Base-by-base conservation (phyloP, 2,329 filamentous ascomycete species). In the Fusarium nelsonii region DNA sequence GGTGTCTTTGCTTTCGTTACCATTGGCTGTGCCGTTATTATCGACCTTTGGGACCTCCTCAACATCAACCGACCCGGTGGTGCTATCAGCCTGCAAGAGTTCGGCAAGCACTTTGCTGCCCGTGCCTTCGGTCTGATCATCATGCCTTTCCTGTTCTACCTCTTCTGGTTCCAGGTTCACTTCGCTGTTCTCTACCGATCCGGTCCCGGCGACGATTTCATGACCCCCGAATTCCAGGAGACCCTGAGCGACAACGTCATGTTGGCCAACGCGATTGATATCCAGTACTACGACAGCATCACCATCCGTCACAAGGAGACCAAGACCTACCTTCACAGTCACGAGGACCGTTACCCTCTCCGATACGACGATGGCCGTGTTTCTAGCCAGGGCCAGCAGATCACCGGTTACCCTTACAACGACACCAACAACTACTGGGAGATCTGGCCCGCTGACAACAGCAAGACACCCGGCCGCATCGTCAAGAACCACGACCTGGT, bases 151-250 rank as follows among this genome's bases (percentile, higher is more conserved):
- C 85, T 98, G 76, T 97, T 99, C 82, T 99, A 99, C 81, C 88
- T 99, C 46, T 98, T 99, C 86, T 99, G 96, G 96, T 99, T 99
- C 90, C 96, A 99, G 85, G 94, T 99, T 32, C 96, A 99, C 83
- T 99, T 99, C 80, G 87, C 93, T 44, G 93, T 99, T 74, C 86
- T 99, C 67, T 91, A 84, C 71, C 88, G 91, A 63, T 98, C 96
- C 53, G 96, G 96, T 36, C 95, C 96, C 44, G 96, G 96, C 55
- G 96, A 99, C 77, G 95, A 98, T 76, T 99, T 99, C 83, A 99
- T 99, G 96, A 94, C 92, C 6, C 96, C 96, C 2, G 93, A 96
- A 76, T 99, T 99, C 84, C 96, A 99, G 83, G 94, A 97, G 83
- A 98, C 96, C 3, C 84, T 99, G 69, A 94, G 92, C 76, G 95